A percentile compares a stretch with the other conserved stretches of the same genome.
Conservation (phyloP, 2,329 filamentous ascomycete species). For the Aspergillus novoparasiticus region DNA sequence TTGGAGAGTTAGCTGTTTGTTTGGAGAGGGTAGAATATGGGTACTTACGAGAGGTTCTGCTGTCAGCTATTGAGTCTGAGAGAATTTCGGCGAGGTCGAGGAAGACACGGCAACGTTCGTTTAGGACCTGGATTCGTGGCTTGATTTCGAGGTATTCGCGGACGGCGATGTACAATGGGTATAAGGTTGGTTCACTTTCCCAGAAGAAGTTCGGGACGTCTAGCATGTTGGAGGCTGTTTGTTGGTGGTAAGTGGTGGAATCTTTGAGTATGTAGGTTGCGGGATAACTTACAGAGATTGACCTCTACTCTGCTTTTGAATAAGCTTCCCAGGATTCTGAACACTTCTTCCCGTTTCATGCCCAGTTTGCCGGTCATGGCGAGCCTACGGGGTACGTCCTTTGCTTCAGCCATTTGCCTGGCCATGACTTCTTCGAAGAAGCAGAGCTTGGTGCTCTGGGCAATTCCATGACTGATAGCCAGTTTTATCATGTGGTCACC, state of each 20-base stretch:
- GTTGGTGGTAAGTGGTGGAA: slow-evolving; percentile 8
- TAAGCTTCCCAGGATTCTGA: slow-evolving; percentile 84
- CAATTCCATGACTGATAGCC: slow-evolving; percentile 95
- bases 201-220: slow-evolving; percentile 98
- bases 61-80: slow-evolving; percentile 86
- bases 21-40: neutral
- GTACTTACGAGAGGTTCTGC: slow-evolving; percentile 78
- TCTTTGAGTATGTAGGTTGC: neutral
- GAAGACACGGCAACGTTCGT: slow-evolving; percentile 95
- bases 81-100: slow-evolving; percentile 94
- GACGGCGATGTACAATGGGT: slow-evolving; percentile 90
- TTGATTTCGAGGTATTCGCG: slow-evolving; percentile 98
- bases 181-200: slow-evolving; percentile 93
- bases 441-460: slow-evolving; percentile 93
- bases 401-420: slow-evolving; percentile 87
- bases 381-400: slow-evolving; percentile 85
- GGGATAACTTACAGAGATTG: slow-evolving; percentile 78
- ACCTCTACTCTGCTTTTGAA: slow-evolving; percentile 97
- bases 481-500: slow-evolving; percentile 99
- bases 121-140: slow-evolving; percentile 91
- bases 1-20: slow-evolving; percentile 26
- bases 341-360: slow-evolving; percentile 88
- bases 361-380: slow-evolving; percentile 88
- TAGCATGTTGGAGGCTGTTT: slow-evolving; percentile 84
- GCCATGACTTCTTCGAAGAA: slow-evolving; percentile 97